These are phyloP conservation scores for Penicillium pulvis DNA, from an alignment of 495 filamentous ascomycete genomes.

Conservation along the genomic window DNA sequence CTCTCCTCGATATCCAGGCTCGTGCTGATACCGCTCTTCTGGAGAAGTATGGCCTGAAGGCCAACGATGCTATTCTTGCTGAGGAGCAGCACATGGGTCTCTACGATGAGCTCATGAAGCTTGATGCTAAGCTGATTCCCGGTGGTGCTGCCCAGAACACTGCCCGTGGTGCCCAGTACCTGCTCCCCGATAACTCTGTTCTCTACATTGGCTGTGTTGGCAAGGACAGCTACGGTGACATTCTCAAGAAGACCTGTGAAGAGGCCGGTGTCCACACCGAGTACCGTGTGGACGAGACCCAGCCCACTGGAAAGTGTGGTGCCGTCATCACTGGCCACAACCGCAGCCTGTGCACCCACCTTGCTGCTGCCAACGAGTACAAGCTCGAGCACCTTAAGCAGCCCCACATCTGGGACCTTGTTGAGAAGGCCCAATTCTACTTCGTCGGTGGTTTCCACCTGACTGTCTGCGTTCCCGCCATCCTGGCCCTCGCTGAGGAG, in stretches of 20 bases:
- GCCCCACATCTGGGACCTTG: conserved; percentile 86
- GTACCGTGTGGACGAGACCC: conserved; percentile 82
- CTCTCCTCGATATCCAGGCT: conserved; percentile 94
- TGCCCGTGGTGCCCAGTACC: conserved; percentile 92
- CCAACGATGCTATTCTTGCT: conserved; percentile 96
- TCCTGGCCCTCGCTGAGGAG: conserved; percentile 84
- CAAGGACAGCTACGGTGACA: conserved; percentile 85
- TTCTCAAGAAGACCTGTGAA: conserved; percentile 75
- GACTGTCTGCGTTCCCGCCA: conserved; percentile 86
- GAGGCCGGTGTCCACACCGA: conserved; percentile 86
- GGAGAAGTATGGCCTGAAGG: conserved; percentile 88
- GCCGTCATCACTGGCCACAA: conserved; percentile 96
- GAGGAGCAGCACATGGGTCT: conserved; percentile 84
- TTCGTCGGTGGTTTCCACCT: conserved; percentile 93
- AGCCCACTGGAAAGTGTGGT: conserved; percentile 89
- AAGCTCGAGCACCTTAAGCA: conserved; percentile 91
- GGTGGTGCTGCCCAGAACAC: conserved; percentile 98
- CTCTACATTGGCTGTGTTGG: conserved; percentile 94
- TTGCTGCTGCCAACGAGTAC: conserved; percentile 96
- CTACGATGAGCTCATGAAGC: conserved; percentile 89
- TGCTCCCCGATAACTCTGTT: conserved; percentile 82
- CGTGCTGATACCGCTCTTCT: conserved; percentile 76
- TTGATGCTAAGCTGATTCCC: conserved; percentile 89
- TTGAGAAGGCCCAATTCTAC: conserved; percentile 83
- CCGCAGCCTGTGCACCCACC: conserved; percentile 90